Conservation (phyloP, 352 stramenopile species). For the Globisporangium perplexum region DNA sequence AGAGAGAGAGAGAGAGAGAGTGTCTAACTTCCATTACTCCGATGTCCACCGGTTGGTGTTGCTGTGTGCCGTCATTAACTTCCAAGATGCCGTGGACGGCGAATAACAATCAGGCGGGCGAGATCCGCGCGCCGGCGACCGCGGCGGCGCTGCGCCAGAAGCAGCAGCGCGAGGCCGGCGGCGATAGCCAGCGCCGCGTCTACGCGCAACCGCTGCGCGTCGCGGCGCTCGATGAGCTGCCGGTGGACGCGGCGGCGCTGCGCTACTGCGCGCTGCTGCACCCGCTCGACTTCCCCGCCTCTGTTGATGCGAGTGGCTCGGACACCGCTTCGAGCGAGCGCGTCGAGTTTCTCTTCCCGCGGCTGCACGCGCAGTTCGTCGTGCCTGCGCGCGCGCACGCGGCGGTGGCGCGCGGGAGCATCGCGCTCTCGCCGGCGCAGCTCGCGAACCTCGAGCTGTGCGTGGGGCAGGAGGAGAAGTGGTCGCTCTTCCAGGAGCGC, state of each 20-base stretch:
- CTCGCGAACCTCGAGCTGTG: slow-evolving; percentile 83
- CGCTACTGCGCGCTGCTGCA: slow-evolving; percentile 60
- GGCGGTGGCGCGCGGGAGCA: slow-evolving; percentile 34
- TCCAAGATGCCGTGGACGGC: slow-evolving; percentile 74
- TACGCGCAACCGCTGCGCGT: slow-evolving; percentile 38
- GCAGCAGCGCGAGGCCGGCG: slow-evolving; percentile 30
- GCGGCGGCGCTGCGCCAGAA: slow-evolving; percentile 45
- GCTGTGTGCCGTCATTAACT: background rate
- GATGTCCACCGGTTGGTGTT: no score
- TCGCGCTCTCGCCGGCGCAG: slow-evolving; percentile 57
- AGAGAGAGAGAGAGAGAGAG: no score
- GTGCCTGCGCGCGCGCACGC: slow-evolving; percentile 37
- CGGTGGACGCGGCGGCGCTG: slow-evolving; percentile 12
- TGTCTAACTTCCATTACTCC: no score
- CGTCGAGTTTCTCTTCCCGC: slow-evolving; percentile 46
- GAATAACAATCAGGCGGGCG: slow-evolving; percentile 80
- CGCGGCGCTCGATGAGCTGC: slow-evolving; percentile 36
- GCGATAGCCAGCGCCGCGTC: slow-evolving; percentile 4
- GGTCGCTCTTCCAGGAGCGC: slow-evolving; percentile 65
- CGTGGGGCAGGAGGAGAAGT: slow-evolving; percentile 59
- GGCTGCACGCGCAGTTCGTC: slow-evolving; percentile 75
- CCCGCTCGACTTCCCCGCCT: slow-evolving; percentile 47
- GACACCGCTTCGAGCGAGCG: background rate
- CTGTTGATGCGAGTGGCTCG: background rate
- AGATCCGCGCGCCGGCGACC: slow-evolving; percentile 71